phyloP scores from a whole-genome alignment of 768 basidiomycete species.

The Termitomyces heimii region DNA sequence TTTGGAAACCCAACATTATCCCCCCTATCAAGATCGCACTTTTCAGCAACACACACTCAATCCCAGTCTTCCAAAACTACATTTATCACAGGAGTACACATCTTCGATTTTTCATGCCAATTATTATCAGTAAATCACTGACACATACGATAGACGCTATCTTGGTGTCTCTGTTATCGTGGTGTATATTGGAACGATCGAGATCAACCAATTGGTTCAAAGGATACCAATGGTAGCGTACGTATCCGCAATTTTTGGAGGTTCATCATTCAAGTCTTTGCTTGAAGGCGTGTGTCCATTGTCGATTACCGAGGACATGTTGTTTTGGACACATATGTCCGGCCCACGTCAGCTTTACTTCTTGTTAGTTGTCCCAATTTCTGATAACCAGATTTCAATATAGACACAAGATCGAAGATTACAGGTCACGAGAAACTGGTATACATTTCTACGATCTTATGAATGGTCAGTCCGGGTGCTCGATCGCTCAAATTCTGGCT shows the following conservation, averaged over 20 bases:
- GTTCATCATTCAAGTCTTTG: too few species aligned
- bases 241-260: constrained; percentile 14
- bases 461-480: constrained; percentile 25
- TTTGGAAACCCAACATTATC: background rate
- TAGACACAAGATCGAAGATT: constrained; percentile 43
- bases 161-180: constrained; percentile 39
- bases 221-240: constrained; percentile 49
- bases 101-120: too few species aligned
- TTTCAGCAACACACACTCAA: background rate
- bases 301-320: constrained; percentile 40
- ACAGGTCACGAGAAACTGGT: constrained; percentile 41
- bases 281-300: constrained; percentile 41
- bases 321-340: constrained; percentile 45
- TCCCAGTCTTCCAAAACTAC: background rate
- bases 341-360: constrained; percentile 38
- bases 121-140: background rate
- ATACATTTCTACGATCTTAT: constrained; percentile 32
- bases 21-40: background rate
- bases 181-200: constrained; percentile 33
- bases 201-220: constrained; percentile 17
- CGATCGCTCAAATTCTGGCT: background rate
- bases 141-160: constrained; percentile 25
- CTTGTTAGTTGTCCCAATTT: background rate
- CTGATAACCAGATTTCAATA: background rate
- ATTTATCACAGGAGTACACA: constrained; percentile 9